Evolutionary conservation across 1,284 basidiomycete genomes (phyloP).

Genomic region (Microbotryomycetes sp.): DNA sequence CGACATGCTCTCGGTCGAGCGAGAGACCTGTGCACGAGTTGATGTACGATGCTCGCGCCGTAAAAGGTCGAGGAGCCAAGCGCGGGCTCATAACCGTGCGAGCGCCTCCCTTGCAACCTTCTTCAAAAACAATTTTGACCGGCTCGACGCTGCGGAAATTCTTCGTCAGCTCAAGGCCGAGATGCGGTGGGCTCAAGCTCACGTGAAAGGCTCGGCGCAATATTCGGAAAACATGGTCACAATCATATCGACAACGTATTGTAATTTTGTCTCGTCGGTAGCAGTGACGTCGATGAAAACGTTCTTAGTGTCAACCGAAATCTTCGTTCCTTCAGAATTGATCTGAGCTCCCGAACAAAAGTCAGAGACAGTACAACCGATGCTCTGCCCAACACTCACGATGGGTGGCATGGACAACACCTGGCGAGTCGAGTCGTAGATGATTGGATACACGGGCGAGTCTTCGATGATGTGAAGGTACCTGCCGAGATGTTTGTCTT

Average conservation of each 20-base stretch:
- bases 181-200: conserved; percentile 37
- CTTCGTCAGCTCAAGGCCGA: neutral
- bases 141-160: conserved; percentile 70
- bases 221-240: conserved; percentile 97
- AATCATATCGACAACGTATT: conserved; percentile 90
- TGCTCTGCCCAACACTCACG: conserved; percentile 30
- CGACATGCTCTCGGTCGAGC: conserved; percentile 56
- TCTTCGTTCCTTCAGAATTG: conserved; percentile 96
- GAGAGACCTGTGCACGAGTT: conserved; percentile 88
- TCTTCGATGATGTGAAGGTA: conserved; percentile 92
- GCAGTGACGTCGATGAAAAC: conserved; percentile 96
- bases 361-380: too few species aligned
- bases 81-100: conserved; percentile 70
- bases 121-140: conserved; percentile 60
- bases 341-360: conserved; percentile 45
- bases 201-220: conserved; percentile 84
- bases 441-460: conserved; percentile 93
- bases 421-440: conserved; percentile 79
- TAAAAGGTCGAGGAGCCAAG: conserved; percentile 61
- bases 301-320: conserved; percentile 86
- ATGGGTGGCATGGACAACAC: conserved; percentile 98
- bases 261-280: conserved; percentile 94
- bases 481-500: conserved; percentile 80
- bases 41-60: conserved; percentile 81
- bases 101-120: conserved; percentile 54